Conservation (phyloP, 306 rosid genomes). For the Inga laurina region DNA sequence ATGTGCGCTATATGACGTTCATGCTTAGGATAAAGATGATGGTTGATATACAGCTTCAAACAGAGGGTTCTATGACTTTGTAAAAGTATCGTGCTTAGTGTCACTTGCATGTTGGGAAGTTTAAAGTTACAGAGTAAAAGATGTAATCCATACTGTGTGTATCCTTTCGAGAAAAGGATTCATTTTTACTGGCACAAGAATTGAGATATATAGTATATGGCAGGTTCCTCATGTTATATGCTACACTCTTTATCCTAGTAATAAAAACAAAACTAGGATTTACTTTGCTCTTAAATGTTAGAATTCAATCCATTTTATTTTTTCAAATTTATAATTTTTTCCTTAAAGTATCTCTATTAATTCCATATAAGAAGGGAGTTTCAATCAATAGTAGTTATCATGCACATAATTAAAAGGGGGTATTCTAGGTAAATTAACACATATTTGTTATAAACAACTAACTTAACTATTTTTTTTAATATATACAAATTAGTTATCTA, state of each 20-base stretch:
- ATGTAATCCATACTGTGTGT: background rate
- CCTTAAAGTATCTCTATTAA: no score
- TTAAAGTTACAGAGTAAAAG: slow-evolving; percentile 17
- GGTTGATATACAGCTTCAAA: background rate
- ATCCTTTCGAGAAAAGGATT: background rate
- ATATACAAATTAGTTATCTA: no score
- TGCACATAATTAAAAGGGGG: no score
- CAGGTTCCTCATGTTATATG: background rate
- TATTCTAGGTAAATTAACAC: no score
- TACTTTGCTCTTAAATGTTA: no score
- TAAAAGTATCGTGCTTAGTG: slow-evolving; percentile 7
- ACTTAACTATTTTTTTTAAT: no score
- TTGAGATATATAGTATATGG: background rate
- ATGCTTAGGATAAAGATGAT: slow-evolving; percentile 17
- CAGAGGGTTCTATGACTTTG: slow-evolving; percentile 18
- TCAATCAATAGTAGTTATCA: no score
- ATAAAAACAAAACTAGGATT: no score
- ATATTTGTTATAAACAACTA: no score
- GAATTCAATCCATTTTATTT: no score
- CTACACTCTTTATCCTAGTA: background rate
- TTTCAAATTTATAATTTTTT: no score
- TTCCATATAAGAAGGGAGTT: no score
- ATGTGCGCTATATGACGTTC: slow-evolving; percentile 25
- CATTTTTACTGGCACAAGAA: background rate
- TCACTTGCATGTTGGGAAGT: slow-evolving; percentile 20